phyloP scores from a whole-genome alignment of 2,329 filamentous ascomycete genomes.

The Daldinia eschscholtzii region DNA sequence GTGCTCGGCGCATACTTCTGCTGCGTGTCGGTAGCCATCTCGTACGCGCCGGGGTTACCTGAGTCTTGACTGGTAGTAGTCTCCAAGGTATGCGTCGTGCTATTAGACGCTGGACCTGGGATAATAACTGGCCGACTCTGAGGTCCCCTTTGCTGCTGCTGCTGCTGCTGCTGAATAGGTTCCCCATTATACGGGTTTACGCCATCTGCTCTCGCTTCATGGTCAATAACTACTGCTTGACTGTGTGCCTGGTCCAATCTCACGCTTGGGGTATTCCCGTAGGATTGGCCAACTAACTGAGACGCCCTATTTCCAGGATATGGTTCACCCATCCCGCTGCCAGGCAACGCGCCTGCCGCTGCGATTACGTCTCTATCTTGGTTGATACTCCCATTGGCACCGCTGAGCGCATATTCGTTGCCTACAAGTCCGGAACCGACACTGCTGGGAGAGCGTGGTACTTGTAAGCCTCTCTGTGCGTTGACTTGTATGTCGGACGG shows the following conservation, averaged over 20 bases:
- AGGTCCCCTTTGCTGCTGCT: constrained; percentile 34
- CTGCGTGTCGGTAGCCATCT: constrained; percentile 31
- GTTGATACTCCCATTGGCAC: constrained; percentile 38
- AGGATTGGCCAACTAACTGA: constrained; percentile 54
- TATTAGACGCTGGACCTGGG: constrained; percentile 37
- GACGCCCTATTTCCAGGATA: constrained; percentile 44
- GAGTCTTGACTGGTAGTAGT: constrained; percentile 44
- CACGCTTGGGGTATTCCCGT: constrained; percentile 61
- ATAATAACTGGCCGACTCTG: constrained; percentile 41
- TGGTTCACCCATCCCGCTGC: constrained; percentile 57
- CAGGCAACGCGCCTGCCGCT: constrained; percentile 68
- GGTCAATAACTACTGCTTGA: constrained; percentile 63
- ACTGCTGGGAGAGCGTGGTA: constrained; percentile 83
- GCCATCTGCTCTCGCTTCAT: constrained; percentile 66
- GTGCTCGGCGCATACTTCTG: constrained; percentile 29
- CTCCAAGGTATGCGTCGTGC: constrained; percentile 36
- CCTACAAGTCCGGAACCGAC: constrained; percentile 73
- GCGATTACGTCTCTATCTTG: constrained; percentile 70
- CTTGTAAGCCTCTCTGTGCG: constrained; percentile 81
- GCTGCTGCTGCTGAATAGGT: constrained; percentile 49
- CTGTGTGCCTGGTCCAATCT: constrained; percentile 64
- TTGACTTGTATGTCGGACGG: constrained; percentile 93
- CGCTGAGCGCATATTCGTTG: constrained; percentile 45
- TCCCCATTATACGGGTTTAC: constrained; percentile 70
- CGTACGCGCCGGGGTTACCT: constrained; percentile 39